Evolutionary conservation across 2,329 filamentous ascomycete species (phyloP).

Genomic region (Ustulina deusta): DNA sequence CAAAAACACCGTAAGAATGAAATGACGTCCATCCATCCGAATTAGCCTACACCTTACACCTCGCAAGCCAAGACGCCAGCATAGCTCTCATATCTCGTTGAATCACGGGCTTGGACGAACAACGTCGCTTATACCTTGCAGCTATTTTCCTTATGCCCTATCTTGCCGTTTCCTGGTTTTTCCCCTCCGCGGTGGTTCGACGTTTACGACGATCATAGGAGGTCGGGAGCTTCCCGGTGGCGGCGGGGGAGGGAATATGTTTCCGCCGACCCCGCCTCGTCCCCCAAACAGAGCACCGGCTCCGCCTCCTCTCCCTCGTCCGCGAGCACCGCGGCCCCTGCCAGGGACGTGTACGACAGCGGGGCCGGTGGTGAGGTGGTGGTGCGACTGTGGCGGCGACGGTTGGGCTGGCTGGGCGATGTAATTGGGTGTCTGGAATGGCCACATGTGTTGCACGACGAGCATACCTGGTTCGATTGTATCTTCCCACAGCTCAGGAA

Average conservation of each 20-base stretch:
- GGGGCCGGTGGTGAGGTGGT: constrained; percentile 2
- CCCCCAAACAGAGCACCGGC: constrained; percentile 22
- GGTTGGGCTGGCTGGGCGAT: constrained; percentile 29
- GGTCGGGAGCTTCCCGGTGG: constrained; percentile 20
- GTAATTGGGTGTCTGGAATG: constrained; percentile 51
- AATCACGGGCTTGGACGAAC: not conserved
- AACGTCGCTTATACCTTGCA: not conserved
- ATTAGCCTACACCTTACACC: not conserved
- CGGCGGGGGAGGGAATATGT: constrained; percentile 17
- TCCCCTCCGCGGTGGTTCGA: constrained; percentile 33
- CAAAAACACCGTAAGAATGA: not conserved
- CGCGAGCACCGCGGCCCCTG: constrained; percentile 18
- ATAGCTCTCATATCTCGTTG: constrained; percentile 1
- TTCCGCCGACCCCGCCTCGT: constrained; percentile 24
- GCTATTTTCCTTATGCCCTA: constrained; percentile 2
- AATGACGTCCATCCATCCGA: not conserved
- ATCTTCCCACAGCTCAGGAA: constrained; percentile 69
- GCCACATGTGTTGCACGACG: constrained; percentile 71
- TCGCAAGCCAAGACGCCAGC: not conserved
- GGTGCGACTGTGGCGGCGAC: constrained; percentile 18
- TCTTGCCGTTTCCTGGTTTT: constrained; percentile 44
- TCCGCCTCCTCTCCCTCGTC: constrained; percentile 24
- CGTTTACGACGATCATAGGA: not conserved
- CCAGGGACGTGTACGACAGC: not conserved
- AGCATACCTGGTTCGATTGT: constrained; percentile 66